Conservation (phyloP, 257 asterid genomes). For the Linaria vulgaris region DNA sequence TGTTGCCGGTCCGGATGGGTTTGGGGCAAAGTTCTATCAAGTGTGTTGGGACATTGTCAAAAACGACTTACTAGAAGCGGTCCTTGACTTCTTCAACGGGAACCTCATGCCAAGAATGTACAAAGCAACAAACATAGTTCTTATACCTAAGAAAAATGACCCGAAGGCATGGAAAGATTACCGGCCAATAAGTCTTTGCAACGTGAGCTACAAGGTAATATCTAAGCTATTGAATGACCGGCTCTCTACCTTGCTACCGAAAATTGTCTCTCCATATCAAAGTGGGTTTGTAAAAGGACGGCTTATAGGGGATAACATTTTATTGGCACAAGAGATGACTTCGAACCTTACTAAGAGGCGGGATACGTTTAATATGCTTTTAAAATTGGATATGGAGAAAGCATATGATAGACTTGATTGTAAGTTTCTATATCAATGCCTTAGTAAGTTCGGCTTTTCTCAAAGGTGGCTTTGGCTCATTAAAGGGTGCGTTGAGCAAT, state of each 20-base stretch:
- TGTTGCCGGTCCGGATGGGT: too few species aligned
- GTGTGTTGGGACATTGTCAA: neutral
- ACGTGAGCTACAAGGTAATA: neutral
- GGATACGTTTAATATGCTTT: neutral
- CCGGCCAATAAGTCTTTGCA: neutral
- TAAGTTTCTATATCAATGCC: neutral
- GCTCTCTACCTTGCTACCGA: neutral
- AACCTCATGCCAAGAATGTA: neutral
- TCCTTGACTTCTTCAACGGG: too few species aligned
- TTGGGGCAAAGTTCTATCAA: neutral
- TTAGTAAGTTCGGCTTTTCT: neutral
- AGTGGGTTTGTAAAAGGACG: too few species aligned
- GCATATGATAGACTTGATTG: too few species aligned
- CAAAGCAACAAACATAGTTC: neutral
- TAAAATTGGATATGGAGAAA: too few species aligned
- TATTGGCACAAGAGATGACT: too few species aligned
- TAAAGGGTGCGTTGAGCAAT: neutral
- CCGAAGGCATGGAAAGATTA: neutral
- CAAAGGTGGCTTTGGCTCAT: neutral
- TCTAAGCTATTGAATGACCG: neutral
- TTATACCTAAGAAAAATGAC: neutral
- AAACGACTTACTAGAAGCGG: neutral
- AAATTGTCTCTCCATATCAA: neutral
- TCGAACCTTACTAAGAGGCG: too few species aligned
- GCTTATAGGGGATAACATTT: neutral